Conservation (phyloP, 768 basidiomycete species). For the Trametes maxima region DNA sequence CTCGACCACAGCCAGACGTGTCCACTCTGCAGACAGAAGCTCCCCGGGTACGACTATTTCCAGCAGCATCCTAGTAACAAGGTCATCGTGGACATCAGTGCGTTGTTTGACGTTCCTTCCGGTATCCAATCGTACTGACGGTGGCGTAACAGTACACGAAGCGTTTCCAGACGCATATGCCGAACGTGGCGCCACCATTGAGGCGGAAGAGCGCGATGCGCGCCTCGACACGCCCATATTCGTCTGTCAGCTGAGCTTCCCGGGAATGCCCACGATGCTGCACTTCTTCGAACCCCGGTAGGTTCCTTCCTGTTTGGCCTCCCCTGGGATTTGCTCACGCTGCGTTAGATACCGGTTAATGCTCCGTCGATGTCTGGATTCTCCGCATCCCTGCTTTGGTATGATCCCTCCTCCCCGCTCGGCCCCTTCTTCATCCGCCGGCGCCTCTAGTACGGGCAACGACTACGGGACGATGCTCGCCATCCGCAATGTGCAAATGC, state of each 20-base stretch:
- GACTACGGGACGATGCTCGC: constrained; percentile 95
- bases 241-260: constrained; percentile 87
- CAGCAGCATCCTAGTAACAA: constrained; percentile 81
- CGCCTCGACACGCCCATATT: constrained; percentile 90
- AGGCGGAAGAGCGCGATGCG: constrained; percentile 75
- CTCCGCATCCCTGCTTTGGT: constrained; percentile 77
- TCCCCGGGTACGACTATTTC: constrained; percentile 78
- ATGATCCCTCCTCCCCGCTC: constrained; percentile 80
- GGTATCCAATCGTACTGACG: neutral
- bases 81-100: constrained; percentile 69
- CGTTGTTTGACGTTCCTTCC: constrained; percentile 19
- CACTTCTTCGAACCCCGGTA: constrained; percentile 93
- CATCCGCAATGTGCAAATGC: constrained; percentile 83
- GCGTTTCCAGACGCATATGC: constrained; percentile 69
- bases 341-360: constrained; percentile 80
- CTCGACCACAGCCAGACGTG: constrained; percentile 84
- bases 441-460: constrained; percentile 48
- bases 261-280: constrained; percentile 84
- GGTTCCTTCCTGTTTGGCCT: constrained; percentile 7
- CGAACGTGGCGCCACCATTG: constrained; percentile 64
- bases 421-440: constrained; percentile 37
- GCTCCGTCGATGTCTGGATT: constrained; percentile 93
- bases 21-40: constrained; percentile 80
- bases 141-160: constrained; percentile 52
- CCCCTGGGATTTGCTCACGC: neutral